A percentile compares a stretch with the other conserved stretches of the same genome.
These are phyloP conservation scores for Rhodamnia rubescens DNA, from an alignment of 345 rosid genomes.

Conservation along the genomic window DNA sequence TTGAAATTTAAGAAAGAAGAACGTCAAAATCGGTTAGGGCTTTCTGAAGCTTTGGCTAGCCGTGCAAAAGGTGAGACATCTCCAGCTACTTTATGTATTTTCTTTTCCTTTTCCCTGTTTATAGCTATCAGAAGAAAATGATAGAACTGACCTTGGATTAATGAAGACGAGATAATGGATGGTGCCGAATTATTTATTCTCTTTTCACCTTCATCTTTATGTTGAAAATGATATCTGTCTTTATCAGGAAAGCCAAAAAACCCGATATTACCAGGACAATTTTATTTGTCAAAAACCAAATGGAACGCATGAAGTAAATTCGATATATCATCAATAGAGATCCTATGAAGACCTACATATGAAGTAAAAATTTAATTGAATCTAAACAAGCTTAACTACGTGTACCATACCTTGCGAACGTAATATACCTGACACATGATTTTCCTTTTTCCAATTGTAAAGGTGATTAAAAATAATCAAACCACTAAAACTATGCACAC, in stretches of 20 bases:
- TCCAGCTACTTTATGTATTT: not conserved
- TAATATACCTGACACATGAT: not conserved
- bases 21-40: slow-evolving; percentile 45
- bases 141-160: not conserved
- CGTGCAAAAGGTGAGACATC: slow-evolving; percentile 40
- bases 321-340: not conserved
- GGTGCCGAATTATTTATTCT: not conserved
- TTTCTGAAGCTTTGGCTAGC: slow-evolving; percentile 43
- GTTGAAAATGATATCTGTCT: not conserved
- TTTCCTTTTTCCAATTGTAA: not conserved
- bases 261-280: not conserved
- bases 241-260: not conserved
- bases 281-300: not conserved
- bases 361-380: not conserved
- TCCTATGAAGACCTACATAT: not conserved
- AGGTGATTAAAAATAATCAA: not conserved
- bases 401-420: not conserved
- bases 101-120: not conserved
- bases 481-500: not conserved
- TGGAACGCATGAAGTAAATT: not conserved
- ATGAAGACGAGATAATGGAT: not conserved
- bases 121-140: not conserved
- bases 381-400: not conserved
- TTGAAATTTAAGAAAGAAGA: slow-evolving; percentile 73
- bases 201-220: not conserved